Percentiles rank a stretch among this genome's conserved stretches.
Conservation (phyloP, 2,329 filamentous ascomycete genomes). For the Aotearoamyces nothofagi region DNA sequence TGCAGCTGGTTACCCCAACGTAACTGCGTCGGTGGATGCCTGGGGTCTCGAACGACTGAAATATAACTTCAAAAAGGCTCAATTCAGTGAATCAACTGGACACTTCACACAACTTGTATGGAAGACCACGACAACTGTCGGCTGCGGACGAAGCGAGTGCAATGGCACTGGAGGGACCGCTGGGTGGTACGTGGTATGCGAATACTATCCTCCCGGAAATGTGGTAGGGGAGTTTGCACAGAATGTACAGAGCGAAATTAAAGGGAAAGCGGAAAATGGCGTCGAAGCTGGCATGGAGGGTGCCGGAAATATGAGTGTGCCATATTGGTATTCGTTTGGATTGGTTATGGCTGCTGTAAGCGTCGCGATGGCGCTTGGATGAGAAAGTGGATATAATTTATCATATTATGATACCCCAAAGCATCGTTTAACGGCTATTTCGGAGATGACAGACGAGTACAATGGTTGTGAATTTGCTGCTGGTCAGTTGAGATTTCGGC, state of each 20-base stretch:
- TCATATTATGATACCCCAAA: too few species aligned
- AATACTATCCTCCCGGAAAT: slow-evolving; percentile 56
- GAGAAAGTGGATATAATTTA: too few species aligned
- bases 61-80: slow-evolving; percentile 42
- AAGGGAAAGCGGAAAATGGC: too few species aligned
- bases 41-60: slow-evolving; percentile 46
- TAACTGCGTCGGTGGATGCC: slow-evolving; percentile 39
- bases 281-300: too few species aligned
- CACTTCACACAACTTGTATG: slow-evolving; percentile 65
- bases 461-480: too few species aligned
- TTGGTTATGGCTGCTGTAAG: too few species aligned
- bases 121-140: slow-evolving; percentile 43
- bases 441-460: too few species aligned
- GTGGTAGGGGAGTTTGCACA: slow-evolving; percentile 34
- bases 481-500: too few species aligned
- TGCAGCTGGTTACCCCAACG: slow-evolving; percentile 48
- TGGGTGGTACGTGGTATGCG: slow-evolving; percentile 54
- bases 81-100: slow-evolving; percentile 44
- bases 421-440: too few species aligned
- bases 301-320: too few species aligned
- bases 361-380: too few species aligned
- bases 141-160: slow-evolving; percentile 32
- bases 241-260: slow-evolving; percentile 25
- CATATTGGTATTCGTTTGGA: too few species aligned
- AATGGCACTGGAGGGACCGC: slow-evolving; percentile 22